Base-by-base conservation (phyloP, 2,329 filamentous ascomycete genomes). In the Colletotrichum sp. region DNA sequence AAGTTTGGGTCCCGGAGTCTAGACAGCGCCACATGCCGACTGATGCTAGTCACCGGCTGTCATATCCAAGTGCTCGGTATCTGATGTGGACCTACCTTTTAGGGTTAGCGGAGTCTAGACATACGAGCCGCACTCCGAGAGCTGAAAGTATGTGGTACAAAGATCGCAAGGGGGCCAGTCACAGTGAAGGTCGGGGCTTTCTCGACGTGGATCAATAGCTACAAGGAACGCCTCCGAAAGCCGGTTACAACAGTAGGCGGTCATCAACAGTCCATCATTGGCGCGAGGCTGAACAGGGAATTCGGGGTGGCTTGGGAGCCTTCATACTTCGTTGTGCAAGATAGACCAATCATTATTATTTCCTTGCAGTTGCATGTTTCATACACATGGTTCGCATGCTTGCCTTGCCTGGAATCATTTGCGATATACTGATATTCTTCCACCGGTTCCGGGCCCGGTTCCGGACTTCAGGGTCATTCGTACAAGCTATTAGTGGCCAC, bases 361-460 rank as follows among this genome's bases (percentile, higher is more conserved):
- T 61, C 22, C 16, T 65, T 61, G 25, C 27, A 65, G 61, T 29
- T 66, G 65, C 64, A 65, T 69, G 74, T 76, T 69, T 69, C 74
- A 74, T 52, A 63, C 63, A 36, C 15, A 36, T 52, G 19, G 34
- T 30, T 66, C 27, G 22, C 49, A 36, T 52, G 22, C 61, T 61
- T 65, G 32, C 64, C 44, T 61, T 34, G 29, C 29, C 52, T 27
- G 55, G 49, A 29, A 13, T 13, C 12, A 22, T 12, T 69, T 49
- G 59, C 27, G 27, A 64, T 49, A 22, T 25, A 9, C 16, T 19
- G 11, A 8, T 3, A 22, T 29, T 13, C 13, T 27, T 6, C 22
- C 8, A 59, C 19, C 19, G 27, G 16, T 11, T 29, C 15, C 44
- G 57, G 34, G 27, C 27, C 36, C 7, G 5, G 44, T 25, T 22